A percentile compares a stretch with the other conserved stretches of the same genome.
These are phyloP conservation scores for Cyclostephanos invisitatus DNA, from an alignment of 108 stramenopile genomes.

Conservation along the genomic window DNA sequence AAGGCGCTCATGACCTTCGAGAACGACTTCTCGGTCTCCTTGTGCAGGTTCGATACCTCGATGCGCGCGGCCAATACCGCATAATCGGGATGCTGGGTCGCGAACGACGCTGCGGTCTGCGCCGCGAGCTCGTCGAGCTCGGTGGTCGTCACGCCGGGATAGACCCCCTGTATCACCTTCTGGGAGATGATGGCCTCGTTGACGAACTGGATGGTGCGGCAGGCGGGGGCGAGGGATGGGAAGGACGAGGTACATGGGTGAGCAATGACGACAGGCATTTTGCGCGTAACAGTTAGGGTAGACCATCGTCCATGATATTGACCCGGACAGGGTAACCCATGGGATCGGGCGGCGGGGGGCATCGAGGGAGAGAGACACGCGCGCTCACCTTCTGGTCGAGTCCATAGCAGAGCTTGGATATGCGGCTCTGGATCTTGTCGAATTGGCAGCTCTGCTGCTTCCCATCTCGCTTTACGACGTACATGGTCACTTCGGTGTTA, in stretches of 20 bases:
- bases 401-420: slow-evolving; percentile 96
- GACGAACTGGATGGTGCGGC: slow-evolving; percentile 67
- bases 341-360: background rate
- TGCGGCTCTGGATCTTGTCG: slow-evolving; percentile 98
- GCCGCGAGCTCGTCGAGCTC: slow-evolving; percentile 99
- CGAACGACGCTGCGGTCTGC: slow-evolving; percentile 98
- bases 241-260: background rate
- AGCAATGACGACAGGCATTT: slow-evolving; percentile 7
- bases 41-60: slow-evolving; percentile 97
- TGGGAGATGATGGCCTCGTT: slow-evolving; percentile 93
- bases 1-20: slow-evolving; percentile 85
- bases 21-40: slow-evolving; percentile 91
- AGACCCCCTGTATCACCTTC: slow-evolving; percentile 99
- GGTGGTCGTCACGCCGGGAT: slow-evolving; percentile 95
- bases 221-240: background rate
- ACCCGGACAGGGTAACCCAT: no score
- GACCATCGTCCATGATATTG: background rate
- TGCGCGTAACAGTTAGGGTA: no score
- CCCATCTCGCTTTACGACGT: slow-evolving; percentile 96
- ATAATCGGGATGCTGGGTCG: slow-evolving; percentile 98
- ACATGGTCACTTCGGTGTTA: no score
- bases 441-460: slow-evolving; percentile 92
- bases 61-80: slow-evolving; percentile 97
- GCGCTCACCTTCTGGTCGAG: slow-evolving; percentile 88
- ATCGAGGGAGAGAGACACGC: slow-evolving; percentile 5